These are phyloP conservation scores for Platismatia glauca DNA, from an alignment of 495 filamentous ascomycete species.

Conservation along the genomic window DNA sequence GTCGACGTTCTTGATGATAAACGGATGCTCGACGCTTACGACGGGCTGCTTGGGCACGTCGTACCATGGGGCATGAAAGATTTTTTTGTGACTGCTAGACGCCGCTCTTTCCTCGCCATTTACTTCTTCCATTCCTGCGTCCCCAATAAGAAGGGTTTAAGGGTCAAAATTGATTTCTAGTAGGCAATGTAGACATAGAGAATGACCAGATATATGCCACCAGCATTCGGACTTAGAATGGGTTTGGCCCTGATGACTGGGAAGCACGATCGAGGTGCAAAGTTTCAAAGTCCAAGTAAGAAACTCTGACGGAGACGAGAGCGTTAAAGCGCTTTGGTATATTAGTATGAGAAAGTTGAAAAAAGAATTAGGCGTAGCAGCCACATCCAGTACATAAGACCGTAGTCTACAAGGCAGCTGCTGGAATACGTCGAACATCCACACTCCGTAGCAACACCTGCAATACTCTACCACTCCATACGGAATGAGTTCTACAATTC, in stretches of 20 bases:
- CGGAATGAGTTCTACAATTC: too few relatives aligned
- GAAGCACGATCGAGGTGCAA: background rate
- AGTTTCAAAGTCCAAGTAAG: too few relatives aligned
- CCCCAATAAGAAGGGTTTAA: background rate
- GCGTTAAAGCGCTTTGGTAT: background rate
- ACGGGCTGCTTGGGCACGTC: slow-evolving; percentile 54
- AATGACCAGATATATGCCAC: background rate
- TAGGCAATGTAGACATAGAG: background rate
- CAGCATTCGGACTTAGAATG: background rate
- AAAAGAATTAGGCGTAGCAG: background rate
- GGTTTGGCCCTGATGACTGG: background rate
- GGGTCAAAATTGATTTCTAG: background rate
- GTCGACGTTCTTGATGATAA: slow-evolving; percentile 71
- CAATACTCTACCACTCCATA: too few relatives aligned
- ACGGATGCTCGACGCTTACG: slow-evolving; percentile 80
- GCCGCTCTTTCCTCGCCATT: background rate
- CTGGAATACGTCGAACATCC: background rate
- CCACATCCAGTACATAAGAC: background rate
- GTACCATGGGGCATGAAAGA: slow-evolving; percentile 40
- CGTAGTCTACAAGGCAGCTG: background rate
- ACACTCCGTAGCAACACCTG: too few relatives aligned
- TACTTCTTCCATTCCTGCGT: background rate
- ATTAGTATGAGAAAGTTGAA: background rate
- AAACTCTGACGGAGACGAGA: background rate
- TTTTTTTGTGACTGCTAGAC: background rate